phyloP scores from a whole-genome alignment of 352 stramenopile genomes.

The Synura sp. region DNA sequence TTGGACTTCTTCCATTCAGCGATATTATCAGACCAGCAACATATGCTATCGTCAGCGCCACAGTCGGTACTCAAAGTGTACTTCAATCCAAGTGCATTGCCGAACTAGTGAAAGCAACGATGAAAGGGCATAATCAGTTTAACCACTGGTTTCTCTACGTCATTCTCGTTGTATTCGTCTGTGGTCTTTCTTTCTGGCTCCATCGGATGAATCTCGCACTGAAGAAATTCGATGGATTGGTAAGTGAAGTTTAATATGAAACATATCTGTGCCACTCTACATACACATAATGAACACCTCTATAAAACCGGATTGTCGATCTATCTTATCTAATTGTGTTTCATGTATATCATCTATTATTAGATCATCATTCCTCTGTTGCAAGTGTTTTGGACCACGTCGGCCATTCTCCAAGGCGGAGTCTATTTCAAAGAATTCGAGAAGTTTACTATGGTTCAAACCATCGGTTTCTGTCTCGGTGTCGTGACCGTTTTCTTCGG shows the following conservation, averaged over 20 bases:
- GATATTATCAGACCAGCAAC: conserved; percentile 48
- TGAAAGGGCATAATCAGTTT: conserved; percentile 53
- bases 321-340: no score
- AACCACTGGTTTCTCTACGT: conserved; percentile 64
- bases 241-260: no score
- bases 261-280: no score
- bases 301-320: no score
- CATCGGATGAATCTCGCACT: conserved; percentile 73
- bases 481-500: conserved; percentile 32
- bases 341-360: no score
- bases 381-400: conserved; percentile 79
- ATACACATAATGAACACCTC: no score
- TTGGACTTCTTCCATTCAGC: conserved; percentile 5
- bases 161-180: conserved; percentile 68
- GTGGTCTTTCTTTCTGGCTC: conserved; percentile 73
- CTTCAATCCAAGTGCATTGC: conserved; percentile 50
- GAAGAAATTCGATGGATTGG: conserved; percentile 71
- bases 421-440: conserved; percentile 67
- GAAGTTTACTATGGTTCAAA: background rate
- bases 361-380: conserved; percentile 62
- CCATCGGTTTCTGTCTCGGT: background rate
- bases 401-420: conserved; percentile 73
- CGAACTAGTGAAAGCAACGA: conserved; percentile 47
- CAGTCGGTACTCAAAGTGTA: conserved; percentile 51
- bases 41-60: conserved; percentile 48